A percentile compares a stretch with the other conserved stretches of the same genome.
These are phyloP conservation scores for Sequoia sempervirens DNA, from an alignment of 75 land plant species.

Conservation along the genomic window DNA sequence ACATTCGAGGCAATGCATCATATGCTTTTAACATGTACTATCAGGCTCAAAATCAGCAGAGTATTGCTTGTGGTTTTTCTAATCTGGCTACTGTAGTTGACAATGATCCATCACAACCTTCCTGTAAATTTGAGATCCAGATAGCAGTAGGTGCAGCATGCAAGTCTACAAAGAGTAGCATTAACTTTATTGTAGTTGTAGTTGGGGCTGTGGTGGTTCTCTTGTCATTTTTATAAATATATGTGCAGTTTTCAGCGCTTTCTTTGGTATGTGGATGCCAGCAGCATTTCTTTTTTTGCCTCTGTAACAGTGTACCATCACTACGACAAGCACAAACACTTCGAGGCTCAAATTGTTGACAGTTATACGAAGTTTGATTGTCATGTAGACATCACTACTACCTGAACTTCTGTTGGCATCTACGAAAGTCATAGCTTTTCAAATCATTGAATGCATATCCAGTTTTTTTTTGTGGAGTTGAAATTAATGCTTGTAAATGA, in stretches of 20 bases:
- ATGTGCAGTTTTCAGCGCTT: neutral
- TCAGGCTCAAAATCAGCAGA: conserved; percentile 54
- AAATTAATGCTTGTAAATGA: neutral
- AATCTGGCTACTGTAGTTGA: conserved; percentile 20
- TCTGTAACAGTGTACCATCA: neutral
- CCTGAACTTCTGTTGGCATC: neutral
- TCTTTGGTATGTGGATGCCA: conserved; percentile 1
- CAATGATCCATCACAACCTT: conserved; percentile 37
- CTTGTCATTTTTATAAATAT: conserved; percentile 1
- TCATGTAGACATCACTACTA: neutral
- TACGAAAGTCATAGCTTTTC: neutral
- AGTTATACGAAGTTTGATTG: neutral
- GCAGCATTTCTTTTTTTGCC: conserved; percentile 5
- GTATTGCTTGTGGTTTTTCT: conserved; percentile 38
- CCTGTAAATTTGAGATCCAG: conserved; percentile 47
- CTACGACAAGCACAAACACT: neutral
- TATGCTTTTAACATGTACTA: conserved; percentile 75
- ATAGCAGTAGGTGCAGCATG: conserved; percentile 13
- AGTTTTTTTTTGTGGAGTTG: neutral
- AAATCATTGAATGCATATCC: neutral
- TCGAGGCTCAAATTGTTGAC: neutral
- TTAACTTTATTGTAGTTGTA: neutral
- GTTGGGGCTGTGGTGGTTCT: neutral
- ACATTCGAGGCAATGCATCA: conserved; percentile 43
- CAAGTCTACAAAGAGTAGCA: neutral